Conservation (phyloP, 2,329 filamentous ascomycete species). For the Aspergillus pseudoglaucus region DNA sequence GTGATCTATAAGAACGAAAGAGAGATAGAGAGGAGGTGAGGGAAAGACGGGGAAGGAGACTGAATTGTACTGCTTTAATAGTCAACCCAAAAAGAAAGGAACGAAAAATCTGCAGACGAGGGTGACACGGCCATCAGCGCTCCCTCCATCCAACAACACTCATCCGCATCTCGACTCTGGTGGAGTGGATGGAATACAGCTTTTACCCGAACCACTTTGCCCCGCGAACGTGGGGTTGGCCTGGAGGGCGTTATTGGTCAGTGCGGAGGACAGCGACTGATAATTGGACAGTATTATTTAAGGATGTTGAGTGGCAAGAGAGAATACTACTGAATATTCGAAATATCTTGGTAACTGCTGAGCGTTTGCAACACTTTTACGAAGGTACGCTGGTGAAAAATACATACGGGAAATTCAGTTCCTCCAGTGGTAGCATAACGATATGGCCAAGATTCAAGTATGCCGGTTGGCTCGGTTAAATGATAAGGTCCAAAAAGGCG, state of each 20-base stretch:
- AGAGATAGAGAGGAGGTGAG: constrained; percentile 9
- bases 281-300: too few relatives aligned
- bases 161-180: too few relatives aligned
- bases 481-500: not conserved
- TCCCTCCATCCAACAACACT: constrained; percentile 2
- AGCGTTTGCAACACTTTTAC: too few relatives aligned
- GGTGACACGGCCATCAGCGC: not conserved
- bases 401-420: too few relatives aligned
- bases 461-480: not conserved
- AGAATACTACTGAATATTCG: too few relatives aligned
- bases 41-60: constrained; percentile 7
- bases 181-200: not conserved
- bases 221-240: constrained; percentile 1
- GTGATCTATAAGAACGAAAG: constrained; percentile 1
- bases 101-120: not conserved
- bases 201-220: not conserved
- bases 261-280: too few relatives aligned
- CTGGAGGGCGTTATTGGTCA: not conserved
- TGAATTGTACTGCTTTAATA: constrained; percentile 2
- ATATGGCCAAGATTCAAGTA: too few relatives aligned
- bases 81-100: not conserved
- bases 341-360: too few relatives aligned
- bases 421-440: too few relatives aligned
- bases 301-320: too few relatives aligned
- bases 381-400: too few relatives aligned